Conservation (phyloP, 108 stramenopile species). For the Cyclotella cryptica region DNA sequence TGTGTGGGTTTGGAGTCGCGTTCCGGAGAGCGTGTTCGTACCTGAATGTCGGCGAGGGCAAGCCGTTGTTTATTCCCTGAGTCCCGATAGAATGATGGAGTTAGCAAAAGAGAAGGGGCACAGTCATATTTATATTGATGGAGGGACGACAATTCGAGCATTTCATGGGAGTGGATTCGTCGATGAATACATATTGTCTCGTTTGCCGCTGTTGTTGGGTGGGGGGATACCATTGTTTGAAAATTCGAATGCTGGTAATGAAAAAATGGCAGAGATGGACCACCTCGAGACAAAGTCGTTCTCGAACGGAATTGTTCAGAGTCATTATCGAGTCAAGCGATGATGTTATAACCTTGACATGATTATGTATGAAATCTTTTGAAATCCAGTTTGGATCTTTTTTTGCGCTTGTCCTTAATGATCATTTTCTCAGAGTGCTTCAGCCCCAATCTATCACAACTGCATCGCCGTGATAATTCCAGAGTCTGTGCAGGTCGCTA, state of each 20-base stretch:
- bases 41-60: conserved; percentile 31
- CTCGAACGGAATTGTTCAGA: conserved; percentile 47
- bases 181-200: conserved; percentile 46
- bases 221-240: conserved; percentile 56
- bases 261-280: conserved; percentile 9
- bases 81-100: conserved; percentile 38
- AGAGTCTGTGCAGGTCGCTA: no score
- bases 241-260: background rate
- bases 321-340: conserved; percentile 26
- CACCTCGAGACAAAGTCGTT: conserved; percentile 41
- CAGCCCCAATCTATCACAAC: no score
- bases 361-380: no score
- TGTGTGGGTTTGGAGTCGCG: conserved; percentile 49
- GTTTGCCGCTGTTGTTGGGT: conserved; percentile 60
- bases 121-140: conserved; percentile 54
- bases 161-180: conserved; percentile 50
- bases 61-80: conserved; percentile 13
- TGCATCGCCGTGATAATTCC: no score
- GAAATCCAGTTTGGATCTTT: no score
- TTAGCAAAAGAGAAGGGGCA: conserved; percentile 40
- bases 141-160: conserved; percentile 50
- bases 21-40: conserved; percentile 30
- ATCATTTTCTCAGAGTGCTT: no score
- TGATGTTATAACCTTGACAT: background rate
- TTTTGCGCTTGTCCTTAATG: no score